Evolutionary conservation across 1,139 yeast genomes (phyloP).

Genomic region (Saccharomyces pastorianus): DNA sequence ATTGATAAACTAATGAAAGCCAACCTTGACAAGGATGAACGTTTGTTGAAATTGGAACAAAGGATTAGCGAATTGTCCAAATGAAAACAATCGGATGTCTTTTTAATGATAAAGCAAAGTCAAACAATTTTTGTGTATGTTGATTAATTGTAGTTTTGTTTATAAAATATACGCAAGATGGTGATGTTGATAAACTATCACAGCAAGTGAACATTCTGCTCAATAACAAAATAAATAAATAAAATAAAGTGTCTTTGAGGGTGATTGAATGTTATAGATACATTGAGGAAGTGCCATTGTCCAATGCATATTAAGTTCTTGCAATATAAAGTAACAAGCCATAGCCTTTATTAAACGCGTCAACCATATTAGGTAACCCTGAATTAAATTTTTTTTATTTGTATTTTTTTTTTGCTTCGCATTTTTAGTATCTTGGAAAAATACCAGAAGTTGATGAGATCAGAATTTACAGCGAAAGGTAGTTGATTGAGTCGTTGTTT

Average conservation of each 20-base stretch:
- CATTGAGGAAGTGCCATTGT: neutral
- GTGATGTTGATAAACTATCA: neutral
- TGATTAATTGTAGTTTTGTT: neutral
- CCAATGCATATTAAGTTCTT: neutral
- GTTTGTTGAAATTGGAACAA: slow-evolving; percentile 39
- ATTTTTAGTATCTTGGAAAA: neutral
- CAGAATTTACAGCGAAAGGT: neutral
- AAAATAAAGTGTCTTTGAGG: neutral
- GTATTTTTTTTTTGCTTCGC: neutral
- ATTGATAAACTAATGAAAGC: slow-evolving; percentile 45
- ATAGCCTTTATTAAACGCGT: neutral
- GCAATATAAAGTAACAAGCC: neutral
- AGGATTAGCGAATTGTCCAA: slow-evolving; percentile 36
- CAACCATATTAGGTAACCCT: neutral
- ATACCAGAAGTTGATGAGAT: neutral
- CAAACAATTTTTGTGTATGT: neutral
- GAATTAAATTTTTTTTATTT: neutral
- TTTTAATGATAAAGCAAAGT: neutral
- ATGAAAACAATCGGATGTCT: slow-evolving; percentile 9
- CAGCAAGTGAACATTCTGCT: neutral
- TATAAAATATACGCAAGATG: neutral
- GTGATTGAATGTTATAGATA: neutral
- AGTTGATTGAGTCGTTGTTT: neutral
- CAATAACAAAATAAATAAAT: neutral
- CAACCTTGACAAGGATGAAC: slow-evolving; percentile 55